Evolutionary conservation across 2,329 filamentous ascomycete species (phyloP).

Genomic region (Verticillium isaacii): DNA sequence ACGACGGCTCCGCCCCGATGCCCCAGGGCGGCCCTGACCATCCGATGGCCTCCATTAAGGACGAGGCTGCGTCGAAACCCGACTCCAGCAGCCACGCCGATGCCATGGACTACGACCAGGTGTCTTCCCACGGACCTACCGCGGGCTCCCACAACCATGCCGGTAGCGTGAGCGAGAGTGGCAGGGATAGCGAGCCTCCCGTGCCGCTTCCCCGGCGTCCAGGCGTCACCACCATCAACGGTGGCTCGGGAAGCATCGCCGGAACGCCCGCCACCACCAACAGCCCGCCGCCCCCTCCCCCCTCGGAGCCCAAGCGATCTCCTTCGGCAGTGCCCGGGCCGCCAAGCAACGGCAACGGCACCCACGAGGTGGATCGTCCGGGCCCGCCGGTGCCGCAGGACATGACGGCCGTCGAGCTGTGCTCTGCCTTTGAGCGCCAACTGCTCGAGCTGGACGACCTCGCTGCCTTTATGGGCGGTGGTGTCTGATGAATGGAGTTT

Average conservation of each 20-base stretch:
- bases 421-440: constrained; percentile 54
- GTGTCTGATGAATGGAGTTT: constrained; percentile 33
- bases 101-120: constrained; percentile 53
- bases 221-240: constrained; percentile 56
- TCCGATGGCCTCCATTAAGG: constrained; percentile 40
- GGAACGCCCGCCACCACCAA: constrained; percentile 41
- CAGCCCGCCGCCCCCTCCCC: constrained; percentile 34
- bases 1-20: constrained; percentile 37
- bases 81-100: constrained; percentile 50
- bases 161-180: constrained; percentile 30
- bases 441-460: constrained; percentile 56
- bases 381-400: constrained; percentile 29
- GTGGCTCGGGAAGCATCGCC: constrained; percentile 43
- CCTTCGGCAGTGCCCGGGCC: constrained; percentile 13
- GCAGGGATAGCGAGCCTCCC: constrained; percentile 50
- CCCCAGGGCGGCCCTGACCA: constrained; percentile 20
- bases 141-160: constrained; percentile 22
- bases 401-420: constrained; percentile 56
- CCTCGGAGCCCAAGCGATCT: constrained; percentile 30
- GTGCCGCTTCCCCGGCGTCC: constrained; percentile 42
- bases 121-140: constrained; percentile 21
- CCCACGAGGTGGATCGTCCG: constrained; percentile 13
- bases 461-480: constrained; percentile 58
- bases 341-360: constrained; percentile 9
- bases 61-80: constrained; percentile 49